Conservation (phyloP, 805 yeast species). For the Teunomyces barrocoloradensis region DNA sequence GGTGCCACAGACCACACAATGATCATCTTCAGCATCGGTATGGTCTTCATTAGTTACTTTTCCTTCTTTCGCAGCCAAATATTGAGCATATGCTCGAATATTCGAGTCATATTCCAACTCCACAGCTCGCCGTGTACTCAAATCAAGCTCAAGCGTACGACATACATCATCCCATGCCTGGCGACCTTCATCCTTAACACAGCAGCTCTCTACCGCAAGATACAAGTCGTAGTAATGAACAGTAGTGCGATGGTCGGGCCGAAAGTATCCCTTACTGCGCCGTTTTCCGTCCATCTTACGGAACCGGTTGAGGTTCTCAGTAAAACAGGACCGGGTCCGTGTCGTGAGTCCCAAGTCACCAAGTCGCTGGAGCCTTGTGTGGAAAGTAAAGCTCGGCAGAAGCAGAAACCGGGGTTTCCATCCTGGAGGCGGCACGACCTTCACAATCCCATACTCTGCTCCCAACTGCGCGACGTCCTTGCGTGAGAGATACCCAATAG, state of each 20-base stretch:
- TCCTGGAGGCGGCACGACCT: slow-evolving; percentile 49
- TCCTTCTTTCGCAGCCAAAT: slow-evolving; percentile 20
- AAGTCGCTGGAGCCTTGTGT: slow-evolving; percentile 65
- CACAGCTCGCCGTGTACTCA: slow-evolving; percentile 12
- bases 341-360: slow-evolving; percentile 62
- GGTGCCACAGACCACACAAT: slow-evolving; percentile 49
- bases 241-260: neutral
- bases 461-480: slow-evolving; percentile 42
- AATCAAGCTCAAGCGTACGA: slow-evolving; percentile 18
- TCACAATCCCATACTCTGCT: slow-evolving; percentile 48
- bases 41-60: slow-evolving; percentile 15
- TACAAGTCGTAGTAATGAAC: slow-evolving; percentile 40
- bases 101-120: slow-evolving; percentile 21
- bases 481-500: slow-evolving; percentile 47
- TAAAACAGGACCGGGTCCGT: slow-evolving; percentile 61
- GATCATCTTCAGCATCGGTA: slow-evolving; percentile 28
- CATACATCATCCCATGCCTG: neutral
- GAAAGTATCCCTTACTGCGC: slow-evolving; percentile 3
- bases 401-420: slow-evolving; percentile 60
- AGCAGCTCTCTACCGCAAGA: slow-evolving; percentile 29
- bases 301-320: slow-evolving; percentile 58
- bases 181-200: slow-evolving; percentile 19
- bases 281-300: slow-evolving; percentile 39
- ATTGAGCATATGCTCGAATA: slow-evolving; percentile 33
- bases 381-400: slow-evolving; percentile 55